Conservation (phyloP, 257 asterid genomes). For the Marsdenia floribunda region DNA sequence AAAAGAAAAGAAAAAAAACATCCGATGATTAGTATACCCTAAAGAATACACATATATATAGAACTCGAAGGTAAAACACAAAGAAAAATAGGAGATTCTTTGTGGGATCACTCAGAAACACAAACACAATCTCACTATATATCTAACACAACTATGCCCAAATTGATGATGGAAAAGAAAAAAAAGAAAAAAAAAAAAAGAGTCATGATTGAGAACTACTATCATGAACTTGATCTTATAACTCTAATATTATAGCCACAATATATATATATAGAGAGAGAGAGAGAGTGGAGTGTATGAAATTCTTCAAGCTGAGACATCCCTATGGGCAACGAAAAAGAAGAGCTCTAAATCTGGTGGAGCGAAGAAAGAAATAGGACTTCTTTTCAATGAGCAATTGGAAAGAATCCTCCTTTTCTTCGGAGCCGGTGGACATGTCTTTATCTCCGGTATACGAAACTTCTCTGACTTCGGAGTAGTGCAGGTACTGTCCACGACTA, state of each 20-base stretch:
- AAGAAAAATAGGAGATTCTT: neutral
- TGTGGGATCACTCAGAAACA: slow-evolving; percentile 13
- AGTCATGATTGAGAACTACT: neutral
- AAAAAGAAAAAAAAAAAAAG: neutral
- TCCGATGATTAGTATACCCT: slow-evolving; percentile 16
- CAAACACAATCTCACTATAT: slow-evolving; percentile 9
- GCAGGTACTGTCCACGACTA: slow-evolving; percentile 26
- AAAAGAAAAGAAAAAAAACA: neutral
- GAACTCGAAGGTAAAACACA: neutral
- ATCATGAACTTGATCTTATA: neutral
- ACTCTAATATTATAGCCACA: no score
- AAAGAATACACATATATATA: slow-evolving; percentile 5
- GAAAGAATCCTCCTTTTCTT: slow-evolving; percentile 43
- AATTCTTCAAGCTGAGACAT: slow-evolving; percentile 38
- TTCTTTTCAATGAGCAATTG: slow-evolving; percentile 31
- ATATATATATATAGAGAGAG: no score
- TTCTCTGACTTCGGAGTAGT: slow-evolving; percentile 61
- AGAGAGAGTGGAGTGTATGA: no score
- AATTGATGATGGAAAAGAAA: neutral
- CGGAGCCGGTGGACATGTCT: slow-evolving; percentile 82
- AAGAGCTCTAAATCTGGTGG: slow-evolving; percentile 74
- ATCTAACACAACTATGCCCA: neutral
- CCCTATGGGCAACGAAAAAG: slow-evolving; percentile 53
- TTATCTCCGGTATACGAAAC: slow-evolving; percentile 55
- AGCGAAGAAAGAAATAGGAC: slow-evolving; percentile 43